These are phyloP conservation scores for Hyaloperonospora brassicae DNA, from an alignment of 352 stramenopile species.

Conservation along the genomic window DNA sequence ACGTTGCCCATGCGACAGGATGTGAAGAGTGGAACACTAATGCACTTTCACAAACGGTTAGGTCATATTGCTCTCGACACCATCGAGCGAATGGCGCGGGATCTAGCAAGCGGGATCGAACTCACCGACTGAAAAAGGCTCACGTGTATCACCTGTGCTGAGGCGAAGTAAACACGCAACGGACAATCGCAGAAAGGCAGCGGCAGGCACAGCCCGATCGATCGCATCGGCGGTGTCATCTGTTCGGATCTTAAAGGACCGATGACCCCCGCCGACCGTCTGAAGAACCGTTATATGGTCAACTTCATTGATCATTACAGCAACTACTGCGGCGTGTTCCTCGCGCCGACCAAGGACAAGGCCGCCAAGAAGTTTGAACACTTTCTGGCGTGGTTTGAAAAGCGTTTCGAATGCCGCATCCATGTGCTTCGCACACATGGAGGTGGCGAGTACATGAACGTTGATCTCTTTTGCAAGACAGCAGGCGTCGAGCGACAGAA, in stretches of 20 bases:
- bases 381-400: background rate
- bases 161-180: background rate
- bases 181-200: conserved; percentile 11
- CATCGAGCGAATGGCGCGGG: background rate
- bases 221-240: background rate
- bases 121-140: background rate
- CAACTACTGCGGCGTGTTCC: conserved; percentile 2
- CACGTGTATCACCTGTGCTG: background rate
- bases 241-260: conserved; percentile 1
- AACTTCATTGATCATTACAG: background rate
- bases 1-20: too few relatives aligned
- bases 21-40: too few relatives aligned
- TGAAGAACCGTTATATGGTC: background rate
- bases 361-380: conserved; percentile 2
- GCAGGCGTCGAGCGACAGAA: background rate
- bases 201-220: background rate
- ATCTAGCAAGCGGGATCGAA: background rate
- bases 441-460: background rate
- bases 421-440: background rate
- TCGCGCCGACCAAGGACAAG: background rate
- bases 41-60: background rate
- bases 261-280: background rate
- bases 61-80: background rate
- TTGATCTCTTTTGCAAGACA: background rate
- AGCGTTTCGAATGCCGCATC: background rate